Evolutionary conservation across 768 basidiomycete species (phyloP).

Genomic region (Mycena capillaripes): DNA sequence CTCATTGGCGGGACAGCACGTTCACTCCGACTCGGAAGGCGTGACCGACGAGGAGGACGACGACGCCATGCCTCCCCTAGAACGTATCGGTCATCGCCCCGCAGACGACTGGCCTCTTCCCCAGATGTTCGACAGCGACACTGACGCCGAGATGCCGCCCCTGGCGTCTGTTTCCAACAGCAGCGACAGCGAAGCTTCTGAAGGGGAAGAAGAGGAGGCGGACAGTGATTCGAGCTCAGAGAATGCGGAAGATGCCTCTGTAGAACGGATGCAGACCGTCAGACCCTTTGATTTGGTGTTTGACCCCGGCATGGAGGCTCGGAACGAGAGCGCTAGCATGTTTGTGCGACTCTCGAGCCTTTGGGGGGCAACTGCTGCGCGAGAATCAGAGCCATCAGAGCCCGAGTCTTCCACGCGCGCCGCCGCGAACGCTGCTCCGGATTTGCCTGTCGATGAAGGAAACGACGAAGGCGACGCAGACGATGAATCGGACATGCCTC

Average conservation of each 20-base stretch:
- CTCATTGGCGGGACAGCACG: constrained; percentile 19
- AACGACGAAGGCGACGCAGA: constrained; percentile 38
- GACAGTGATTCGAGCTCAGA: constrained; percentile 15
- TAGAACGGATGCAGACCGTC: constrained; percentile 5
- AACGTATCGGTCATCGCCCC: constrained; percentile 32
- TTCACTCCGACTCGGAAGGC: constrained; percentile 30
- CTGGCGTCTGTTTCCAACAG: constrained; percentile 52
- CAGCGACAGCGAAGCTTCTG: constrained; percentile 44
- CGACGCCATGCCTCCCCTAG: constrained; percentile 29
- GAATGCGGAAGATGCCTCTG: not conserved
- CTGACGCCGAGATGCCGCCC: constrained; percentile 52
- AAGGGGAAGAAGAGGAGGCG: constrained; percentile 26
- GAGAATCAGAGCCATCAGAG: not conserved
- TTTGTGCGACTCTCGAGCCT: constrained; percentile 18
- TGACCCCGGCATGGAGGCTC: constrained; percentile 13
- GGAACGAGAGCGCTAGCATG: not conserved
- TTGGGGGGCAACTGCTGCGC: not conserved
- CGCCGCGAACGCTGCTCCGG: not conserved
- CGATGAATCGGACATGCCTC: constrained; percentile 39
- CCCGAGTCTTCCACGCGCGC: constrained; percentile 8
- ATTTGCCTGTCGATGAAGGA: constrained; percentile 1
- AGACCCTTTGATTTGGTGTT: constrained; percentile 33
- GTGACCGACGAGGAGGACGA: constrained; percentile 26
- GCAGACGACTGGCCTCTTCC: constrained; percentile 14
- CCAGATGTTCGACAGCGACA: constrained; percentile 33